Evolutionary conservation across 2,329 filamentous ascomycete species (phyloP), one percentile per base, ranked within the genome.

Genomic region (Aureobasidium melanogenum): DNA sequence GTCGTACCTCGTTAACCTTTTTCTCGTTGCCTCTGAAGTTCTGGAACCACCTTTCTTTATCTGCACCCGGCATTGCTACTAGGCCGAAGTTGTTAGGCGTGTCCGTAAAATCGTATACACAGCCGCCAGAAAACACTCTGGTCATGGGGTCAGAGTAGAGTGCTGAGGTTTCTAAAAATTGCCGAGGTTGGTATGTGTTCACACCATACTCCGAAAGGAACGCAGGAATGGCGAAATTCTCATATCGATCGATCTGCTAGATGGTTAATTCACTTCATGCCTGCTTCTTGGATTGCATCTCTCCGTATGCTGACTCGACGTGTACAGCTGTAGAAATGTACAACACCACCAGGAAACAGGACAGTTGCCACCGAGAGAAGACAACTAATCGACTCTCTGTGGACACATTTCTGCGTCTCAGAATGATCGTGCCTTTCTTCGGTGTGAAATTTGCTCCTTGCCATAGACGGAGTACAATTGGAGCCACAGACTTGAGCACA

Each of bases 91-190:
- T 3, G 43, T 63, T 64, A 1, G 19, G 8, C 15, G 14, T 26
- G 7, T 62, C 48, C 22, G 32, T 60, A 9, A 66, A 51, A n/a
- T 66, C 44, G 24, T 66, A 66, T 1, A 63, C 47, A 26, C 64
- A 66, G 2, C 64, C 61, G 28, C 64, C 64, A 28, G 64, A 66
- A 34, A 66, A 63, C 6, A 63, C 55, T 22, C 28, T 26, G 9
- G 46, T 52, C 62, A 65, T 65, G 2, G 32, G 22, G 5, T 46
- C 50, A 8, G 63, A 63, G 41, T 57, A 64, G 2, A 66, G 47
- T 2, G 39, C 52, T 34, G 30, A 54, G 24, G 60, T 64, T 22
- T 64, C 61, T 19, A 56, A 4, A 44, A 64, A 59, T 3, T 43
- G 34, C 28, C 63, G 59, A 46, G 59, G 61, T 3, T 14, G 32